Evolutionary conservation across 331 rosid species (phyloP).

Genomic region (Phaseolus coccineus): DNA sequence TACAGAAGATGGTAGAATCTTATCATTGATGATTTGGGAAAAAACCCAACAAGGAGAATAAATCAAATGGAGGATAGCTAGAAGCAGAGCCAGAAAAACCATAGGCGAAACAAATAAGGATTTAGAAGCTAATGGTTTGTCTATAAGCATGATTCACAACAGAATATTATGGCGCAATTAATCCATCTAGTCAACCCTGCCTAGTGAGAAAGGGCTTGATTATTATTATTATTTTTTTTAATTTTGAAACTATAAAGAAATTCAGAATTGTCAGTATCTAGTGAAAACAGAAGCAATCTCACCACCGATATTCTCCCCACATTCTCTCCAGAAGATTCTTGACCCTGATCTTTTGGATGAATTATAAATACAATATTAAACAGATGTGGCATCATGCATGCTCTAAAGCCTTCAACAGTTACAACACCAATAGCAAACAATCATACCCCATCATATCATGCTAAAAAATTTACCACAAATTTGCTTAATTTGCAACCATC

Average conservation of each 20-base stretch:
- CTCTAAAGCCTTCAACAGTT: conserved; percentile 5
- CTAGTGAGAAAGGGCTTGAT: not conserved
- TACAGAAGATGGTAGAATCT: no score
- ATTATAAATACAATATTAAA: conserved; percentile 6
- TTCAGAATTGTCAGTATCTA: not conserved
- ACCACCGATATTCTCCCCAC: not conserved
- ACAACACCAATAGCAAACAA: conserved; percentile 1
- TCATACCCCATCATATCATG: not conserved
- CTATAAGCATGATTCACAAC: not conserved
- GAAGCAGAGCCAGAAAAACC: not conserved
- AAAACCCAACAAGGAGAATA: not conserved
- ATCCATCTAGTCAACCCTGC: not conserved
- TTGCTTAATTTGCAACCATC: conserved; percentile 15
- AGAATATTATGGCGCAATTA: not conserved
- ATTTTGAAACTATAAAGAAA: conserved; percentile 11
- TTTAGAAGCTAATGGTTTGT: not conserved
- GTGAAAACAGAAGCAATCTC: conserved; percentile 19
- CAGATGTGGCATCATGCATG: conserved; percentile 14
- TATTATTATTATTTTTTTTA: not conserved
- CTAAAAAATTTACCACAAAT: conserved; percentile 16
- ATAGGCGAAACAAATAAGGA: not conserved
- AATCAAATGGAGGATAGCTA: not conserved
- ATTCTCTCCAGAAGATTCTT: not conserved
- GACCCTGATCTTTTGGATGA: conserved; percentile 27
- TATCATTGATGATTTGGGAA: not conserved